These are phyloP conservation scores for Hymenochaete sp. DNA, from an alignment of 1,284 basidiomycete genomes.

Conservation along the genomic window DNA sequence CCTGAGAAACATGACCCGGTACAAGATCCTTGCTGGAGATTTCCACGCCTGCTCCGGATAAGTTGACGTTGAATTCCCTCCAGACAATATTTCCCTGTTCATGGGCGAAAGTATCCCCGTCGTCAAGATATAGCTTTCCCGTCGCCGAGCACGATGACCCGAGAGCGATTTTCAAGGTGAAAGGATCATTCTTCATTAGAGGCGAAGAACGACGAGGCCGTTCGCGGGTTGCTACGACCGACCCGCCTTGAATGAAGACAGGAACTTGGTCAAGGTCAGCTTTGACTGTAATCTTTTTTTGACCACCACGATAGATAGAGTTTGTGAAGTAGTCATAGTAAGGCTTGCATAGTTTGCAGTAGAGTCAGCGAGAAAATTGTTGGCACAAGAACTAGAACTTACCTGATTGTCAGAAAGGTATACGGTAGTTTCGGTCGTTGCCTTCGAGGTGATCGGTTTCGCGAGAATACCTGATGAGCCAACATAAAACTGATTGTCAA, in stretches of 20 bases:
- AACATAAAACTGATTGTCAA: slow-evolving; percentile 95
- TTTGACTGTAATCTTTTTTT: slow-evolving; percentile 63
- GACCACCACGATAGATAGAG: slow-evolving; percentile 54
- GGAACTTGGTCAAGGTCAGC: slow-evolving; percentile 78
- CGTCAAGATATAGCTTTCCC: slow-evolving; percentile 93
- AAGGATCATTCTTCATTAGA: slow-evolving; percentile 87
- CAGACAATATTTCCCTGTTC: slow-evolving; percentile 76
- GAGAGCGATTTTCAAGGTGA: slow-evolving; percentile 84
- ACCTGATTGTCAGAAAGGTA: slow-evolving; percentile 88
- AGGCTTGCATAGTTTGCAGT: slow-evolving; percentile 38
- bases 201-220: slow-evolving; percentile 80
- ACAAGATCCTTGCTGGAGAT: slow-evolving; percentile 53
- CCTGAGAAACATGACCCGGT: slow-evolving; percentile 32
- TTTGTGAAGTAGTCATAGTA: slow-evolving; percentile 93
- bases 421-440: slow-evolving; percentile 60
- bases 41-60: slow-evolving; percentile 33
- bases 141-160: slow-evolving; percentile 54
- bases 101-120: slow-evolving; percentile 82
- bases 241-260: slow-evolving; percentile 86
- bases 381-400: slow-evolving; percentile 19
- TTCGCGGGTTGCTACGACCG: slow-evolving; percentile 81
- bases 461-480: slow-evolving; percentile 85
- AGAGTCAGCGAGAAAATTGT: not conserved
- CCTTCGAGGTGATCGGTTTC: slow-evolving; percentile 82
- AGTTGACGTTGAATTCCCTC: slow-evolving; percentile 62